These are phyloP conservation scores for Nemophila menziesii DNA, from an alignment of 257 asterid species.

Conservation along the genomic window DNA sequence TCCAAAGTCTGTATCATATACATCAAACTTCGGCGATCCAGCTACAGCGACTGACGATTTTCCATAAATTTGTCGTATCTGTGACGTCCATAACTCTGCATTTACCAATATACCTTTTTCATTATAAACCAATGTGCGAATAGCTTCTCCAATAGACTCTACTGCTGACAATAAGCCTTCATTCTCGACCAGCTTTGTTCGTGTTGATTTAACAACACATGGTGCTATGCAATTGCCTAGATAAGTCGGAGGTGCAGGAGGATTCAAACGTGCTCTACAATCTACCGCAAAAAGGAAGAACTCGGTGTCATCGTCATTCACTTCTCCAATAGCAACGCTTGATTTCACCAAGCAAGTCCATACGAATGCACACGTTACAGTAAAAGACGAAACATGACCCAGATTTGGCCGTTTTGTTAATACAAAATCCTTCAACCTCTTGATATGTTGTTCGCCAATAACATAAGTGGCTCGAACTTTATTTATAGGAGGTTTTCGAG, in stretches of 20 bases:
- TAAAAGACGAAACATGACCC: constrained; percentile 23
- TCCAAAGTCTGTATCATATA: constrained; percentile 16
- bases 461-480: constrained; percentile 17
- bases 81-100: constrained; percentile 13
- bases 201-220: constrained; percentile 12
- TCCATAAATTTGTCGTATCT: background rate
- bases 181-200: constrained; percentile 11
- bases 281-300: too few relatives aligned
- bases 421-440: constrained; percentile 22
- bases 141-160: constrained; percentile 12
- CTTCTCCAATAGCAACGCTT: constrained; percentile 4
- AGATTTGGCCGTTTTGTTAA: constrained; percentile 11
- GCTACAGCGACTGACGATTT: constrained; percentile 2
- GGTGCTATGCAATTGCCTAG: constrained; percentile 38
- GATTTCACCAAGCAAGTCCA: constrained; percentile 39
- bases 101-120: constrained; percentile 9
- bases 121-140: constrained; percentile 12
- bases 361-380: constrained; percentile 15
- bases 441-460: constrained; percentile 4
- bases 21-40: constrained; percentile 14
- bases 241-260: constrained; percentile 34
- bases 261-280: constrained; percentile 20
- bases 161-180: constrained; percentile 19
- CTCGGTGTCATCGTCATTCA: too few relatives aligned
- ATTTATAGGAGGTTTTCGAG: too few relatives aligned